Evolutionary conservation across 371 early-diverging fungal genomes (phyloP), one percentile per base, ranked within the genome.

Genomic region (Lichtheimia hyalospora): DNA sequence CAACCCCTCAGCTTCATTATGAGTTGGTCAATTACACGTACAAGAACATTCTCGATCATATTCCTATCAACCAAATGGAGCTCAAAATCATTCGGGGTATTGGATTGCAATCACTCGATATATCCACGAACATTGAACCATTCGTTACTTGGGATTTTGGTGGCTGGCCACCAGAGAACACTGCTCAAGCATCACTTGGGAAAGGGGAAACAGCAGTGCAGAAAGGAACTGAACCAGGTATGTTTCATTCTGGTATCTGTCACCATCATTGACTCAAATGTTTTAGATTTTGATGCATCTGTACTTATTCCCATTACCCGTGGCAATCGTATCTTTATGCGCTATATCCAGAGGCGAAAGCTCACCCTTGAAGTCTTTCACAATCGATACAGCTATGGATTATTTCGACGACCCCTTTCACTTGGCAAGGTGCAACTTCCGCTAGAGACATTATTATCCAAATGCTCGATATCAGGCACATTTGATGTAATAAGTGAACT

Each of bases 81-180:
- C 68, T 93, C 5, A 61, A 67, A 16, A 78, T 92, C 20, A 69
- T 81, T 18, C 58, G 80, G 18, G 89, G 85, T 0, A 74, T 63
- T 52, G 85, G 84, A 52, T 52, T 91, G 23, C 80, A 82, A 5
- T 77, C 70, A 3, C 66, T 83, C 52, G 89, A 85, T 41, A 77
- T 87, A 0, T 63, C 79, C 2, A 62, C 70, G 23, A 80, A 85
- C 12, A 60, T 93, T n/a, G 87, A 88, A 8, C 78, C 84, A 2
- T 88, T 77, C 69, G 89, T 90, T 0, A 58, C 69, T 2, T 92
- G 79, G 82, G 90, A 92, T 67, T 58, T 90, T 16, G 84, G 77
- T 10, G 88, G 91, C 21, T 90, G 91, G 90, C 91, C 90, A 7
- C 76, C 82, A 1, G 88, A 86, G 57, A 82, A 75, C 43, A 74